These are phyloP conservation scores for Phaeomoniella chlamydospora DNA, from an alignment of 2,329 filamentous ascomycete species.

Conservation along the genomic window DNA sequence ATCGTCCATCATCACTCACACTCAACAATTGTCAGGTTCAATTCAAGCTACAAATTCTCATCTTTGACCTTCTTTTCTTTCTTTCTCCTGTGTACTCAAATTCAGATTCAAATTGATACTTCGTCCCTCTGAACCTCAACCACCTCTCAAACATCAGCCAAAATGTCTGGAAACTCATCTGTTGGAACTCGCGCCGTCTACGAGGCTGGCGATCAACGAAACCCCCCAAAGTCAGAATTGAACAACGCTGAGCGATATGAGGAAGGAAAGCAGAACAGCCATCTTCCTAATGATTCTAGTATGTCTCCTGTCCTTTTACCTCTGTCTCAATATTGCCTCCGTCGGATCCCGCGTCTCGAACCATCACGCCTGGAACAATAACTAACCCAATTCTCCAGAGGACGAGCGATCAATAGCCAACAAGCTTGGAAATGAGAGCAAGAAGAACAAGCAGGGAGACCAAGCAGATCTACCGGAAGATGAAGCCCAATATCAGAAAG, in stretches of 20 bases:
- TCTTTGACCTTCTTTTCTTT: too few species aligned
- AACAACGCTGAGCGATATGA: constrained; percentile 47
- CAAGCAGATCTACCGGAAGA: constrained; percentile 11
- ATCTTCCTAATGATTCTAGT: constrained; percentile 60
- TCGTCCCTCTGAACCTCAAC: too few species aligned
- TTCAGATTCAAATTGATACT: too few species aligned
- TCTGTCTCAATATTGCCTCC: background rate
- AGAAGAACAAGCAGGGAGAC: constrained; percentile 13
- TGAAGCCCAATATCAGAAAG: constrained; percentile 23
- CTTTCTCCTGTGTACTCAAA: too few species aligned
- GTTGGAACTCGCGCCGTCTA: constrained; percentile 55
- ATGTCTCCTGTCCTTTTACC: constrained; percentile 10
- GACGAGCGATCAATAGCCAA: constrained; percentile 30
- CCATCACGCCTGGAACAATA: too few species aligned
- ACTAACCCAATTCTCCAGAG: too few species aligned
- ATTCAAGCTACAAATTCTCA: too few species aligned
- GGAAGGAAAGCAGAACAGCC: constrained; percentile 57
- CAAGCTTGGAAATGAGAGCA: constrained; percentile 17
- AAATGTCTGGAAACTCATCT: constrained; percentile 42
- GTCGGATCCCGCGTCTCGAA: background rate
- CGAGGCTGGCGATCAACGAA: constrained; percentile 65
- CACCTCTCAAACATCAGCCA: constrained; percentile 1
- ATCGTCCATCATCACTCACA: too few species aligned
- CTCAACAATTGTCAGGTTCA: too few species aligned
- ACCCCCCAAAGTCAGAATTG: constrained; percentile 37